Evolutionary conservation across 169 alveolate species (phyloP), one percentile per base, ranked within the genome.

Genomic region (Plasmodium gonderi): DNA sequence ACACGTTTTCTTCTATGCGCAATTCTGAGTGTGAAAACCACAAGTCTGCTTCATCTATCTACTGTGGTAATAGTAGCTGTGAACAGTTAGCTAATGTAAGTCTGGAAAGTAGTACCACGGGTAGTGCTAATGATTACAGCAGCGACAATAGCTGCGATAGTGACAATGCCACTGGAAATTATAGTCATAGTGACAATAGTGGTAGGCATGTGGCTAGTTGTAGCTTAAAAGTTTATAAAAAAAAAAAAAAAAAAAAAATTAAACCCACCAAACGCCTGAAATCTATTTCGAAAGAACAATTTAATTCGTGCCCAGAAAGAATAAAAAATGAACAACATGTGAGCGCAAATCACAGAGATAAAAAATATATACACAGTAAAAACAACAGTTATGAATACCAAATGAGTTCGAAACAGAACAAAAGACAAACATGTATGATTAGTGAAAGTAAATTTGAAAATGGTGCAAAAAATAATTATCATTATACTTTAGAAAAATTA

Each of bases 1-100:
- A 85, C 67, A 72, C 92, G 9, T 85, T 85, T 75, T 85, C 92
- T 40, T 85, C 92, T 26, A 7, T 72, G 23, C 92, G 29, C 26
- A 49, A 85, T 33, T 85, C 87, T 26, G 36, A 26, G 14, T 74
- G 33, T 65, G 92, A 60, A 17, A 54, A 65, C 45, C 76, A 85
- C 47, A 77, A 85, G 17, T 85, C 78, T 14, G 45, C 77, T 29
- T 42, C 77, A 45, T 49, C 87, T 36, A 60, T 82, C 36, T 36
- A 72, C 49, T 17, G 68, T 11, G 87, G 65, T 5, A 45, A 40
- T 77, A 75, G 40, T 29, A 85, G 79, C n/a, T 74, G 74, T 47
- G 76, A 38, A 44, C 26, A 80, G 12, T 20, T 60, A 11, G 78
- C 51, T 26, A 80, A 40, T 64, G 45, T 20, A 68, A 20, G 72